Evolutionary conservation across 257 asterid species (phyloP).

Genomic region (Solanum chmielewskii): DNA sequence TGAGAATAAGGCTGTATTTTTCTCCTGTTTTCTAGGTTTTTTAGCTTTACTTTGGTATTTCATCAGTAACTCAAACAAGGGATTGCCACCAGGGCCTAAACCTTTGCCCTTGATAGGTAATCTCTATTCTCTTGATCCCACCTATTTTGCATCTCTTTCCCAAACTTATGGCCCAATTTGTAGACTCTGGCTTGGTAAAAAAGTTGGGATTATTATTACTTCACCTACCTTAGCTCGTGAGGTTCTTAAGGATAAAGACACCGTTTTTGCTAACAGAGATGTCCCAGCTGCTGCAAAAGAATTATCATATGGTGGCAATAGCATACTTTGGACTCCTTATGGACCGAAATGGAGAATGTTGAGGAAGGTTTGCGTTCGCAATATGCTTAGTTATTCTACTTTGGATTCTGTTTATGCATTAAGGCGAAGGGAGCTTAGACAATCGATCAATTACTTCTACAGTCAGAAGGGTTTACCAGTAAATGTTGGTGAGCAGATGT

Average conservation of each 20-base stretch:
- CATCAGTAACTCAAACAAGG: not conserved
- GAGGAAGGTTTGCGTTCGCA: constrained; percentile 49
- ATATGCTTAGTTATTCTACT: constrained; percentile 38
- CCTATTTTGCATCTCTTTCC: constrained; percentile 34
- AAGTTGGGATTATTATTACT: constrained; percentile 36
- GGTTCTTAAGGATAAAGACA: constrained; percentile 54
- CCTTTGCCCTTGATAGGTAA: constrained; percentile 56
- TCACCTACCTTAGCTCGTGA: constrained; percentile 43
- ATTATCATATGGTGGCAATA: constrained; percentile 47
- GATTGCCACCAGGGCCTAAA: constrained; percentile 50
- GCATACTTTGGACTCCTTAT: constrained; percentile 58
- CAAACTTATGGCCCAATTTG: constrained; percentile 45
- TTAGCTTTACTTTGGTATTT: constrained; percentile 13
- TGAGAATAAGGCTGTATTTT: not conserved
- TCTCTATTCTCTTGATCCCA: constrained; percentile 64
- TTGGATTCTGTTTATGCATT: constrained; percentile 41
- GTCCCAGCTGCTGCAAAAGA: constrained; percentile 45
- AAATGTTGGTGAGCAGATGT: constrained; percentile 53
- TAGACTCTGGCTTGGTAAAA: constrained; percentile 43
- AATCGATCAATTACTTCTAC: constrained; percentile 22
- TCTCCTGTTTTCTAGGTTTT: constrained; percentile 8
- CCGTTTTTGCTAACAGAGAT: constrained; percentile 59
- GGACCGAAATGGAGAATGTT: constrained; percentile 79
- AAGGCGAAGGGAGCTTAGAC: constrained; percentile 38
- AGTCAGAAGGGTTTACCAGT: constrained; percentile 22